phyloP scores from a whole-genome alignment of 1,284 basidiomycete genomes.

The Papiliotrema nemorosa region DNA sequence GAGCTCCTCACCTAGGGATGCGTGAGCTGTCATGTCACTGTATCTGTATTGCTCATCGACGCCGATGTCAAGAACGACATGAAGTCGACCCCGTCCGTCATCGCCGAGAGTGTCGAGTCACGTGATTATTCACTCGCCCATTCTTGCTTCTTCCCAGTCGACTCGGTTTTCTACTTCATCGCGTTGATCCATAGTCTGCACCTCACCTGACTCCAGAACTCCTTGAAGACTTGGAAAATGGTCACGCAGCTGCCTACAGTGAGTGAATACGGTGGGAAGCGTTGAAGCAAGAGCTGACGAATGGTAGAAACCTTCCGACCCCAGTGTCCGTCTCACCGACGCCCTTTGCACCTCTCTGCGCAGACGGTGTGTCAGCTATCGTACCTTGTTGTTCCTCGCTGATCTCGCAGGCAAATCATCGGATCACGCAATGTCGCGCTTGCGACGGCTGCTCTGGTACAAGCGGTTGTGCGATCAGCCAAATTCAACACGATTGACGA shows the following conservation, averaged over 20 bases:
- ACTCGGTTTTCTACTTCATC: no score
- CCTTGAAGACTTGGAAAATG: background rate
- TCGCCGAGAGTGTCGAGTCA: no score
- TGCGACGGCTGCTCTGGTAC: constrained; percentile 80
- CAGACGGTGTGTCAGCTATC: constrained; percentile 56
- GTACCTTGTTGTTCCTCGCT: background rate
- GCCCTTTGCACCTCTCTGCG: constrained; percentile 62
- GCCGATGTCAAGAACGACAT: background rate
- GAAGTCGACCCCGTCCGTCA: no score
- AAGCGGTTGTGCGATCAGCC: constrained; percentile 82
- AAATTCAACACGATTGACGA: constrained; percentile 84
- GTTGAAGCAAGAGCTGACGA: background rate
- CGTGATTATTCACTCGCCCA: no score
- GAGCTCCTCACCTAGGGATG: no score
- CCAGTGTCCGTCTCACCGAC: constrained; percentile 56
- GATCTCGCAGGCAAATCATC: constrained; percentile 63
- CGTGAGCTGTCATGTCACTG: background rate
- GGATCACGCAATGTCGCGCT: constrained; percentile 83
- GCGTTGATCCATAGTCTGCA: no score
- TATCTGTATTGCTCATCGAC: no score
- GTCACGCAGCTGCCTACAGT: background rate
- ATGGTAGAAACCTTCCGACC: constrained; percentile 28
- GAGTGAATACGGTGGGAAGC: background rate
- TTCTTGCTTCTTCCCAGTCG: no score
- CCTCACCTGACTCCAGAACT: no score